Evolutionary conservation across 495 filamentous ascomycete genomes (phyloP).

Genomic region (Penicillium macrosclerotiorum): DNA sequence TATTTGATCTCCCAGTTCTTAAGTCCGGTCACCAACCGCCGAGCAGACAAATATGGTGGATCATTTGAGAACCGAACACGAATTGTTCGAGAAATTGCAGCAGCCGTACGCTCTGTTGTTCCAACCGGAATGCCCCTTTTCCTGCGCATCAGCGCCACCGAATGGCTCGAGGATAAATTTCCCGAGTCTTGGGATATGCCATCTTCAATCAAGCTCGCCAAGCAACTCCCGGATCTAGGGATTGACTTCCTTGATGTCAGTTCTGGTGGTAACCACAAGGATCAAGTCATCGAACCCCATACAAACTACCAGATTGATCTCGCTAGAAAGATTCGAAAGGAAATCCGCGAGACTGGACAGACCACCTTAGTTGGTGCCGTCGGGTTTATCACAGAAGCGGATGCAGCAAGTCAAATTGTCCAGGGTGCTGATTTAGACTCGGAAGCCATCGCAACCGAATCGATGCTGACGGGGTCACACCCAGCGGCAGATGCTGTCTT

Average conservation of each 20-base stretch:
- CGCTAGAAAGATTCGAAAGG: slow-evolving; percentile 57
- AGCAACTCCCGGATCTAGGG: slow-evolving; percentile 60
- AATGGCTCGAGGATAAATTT: slow-evolving; percentile 63
- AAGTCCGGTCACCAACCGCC: slow-evolving; percentile 43
- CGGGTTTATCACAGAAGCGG: slow-evolving; percentile 64
- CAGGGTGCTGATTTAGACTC: slow-evolving; percentile 52
- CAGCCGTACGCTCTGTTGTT: slow-evolving; percentile 54
- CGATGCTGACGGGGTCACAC: slow-evolving; percentile 26
- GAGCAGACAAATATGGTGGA: slow-evolving; percentile 55
- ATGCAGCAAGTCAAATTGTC: slow-evolving; percentile 56
- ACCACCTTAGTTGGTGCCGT: slow-evolving; percentile 67
- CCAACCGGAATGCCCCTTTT: slow-evolving; percentile 63
- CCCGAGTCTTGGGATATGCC: slow-evolving; percentile 62
- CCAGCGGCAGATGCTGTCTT: slow-evolving; percentile 64
- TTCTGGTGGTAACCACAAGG: slow-evolving; percentile 62
- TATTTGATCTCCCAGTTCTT: slow-evolving; percentile 60
- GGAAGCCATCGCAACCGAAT: slow-evolving; percentile 43
- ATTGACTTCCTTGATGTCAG: slow-evolving; percentile 77
- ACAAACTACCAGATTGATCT: slow-evolving; percentile 63
- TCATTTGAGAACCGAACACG: slow-evolving; percentile 55
- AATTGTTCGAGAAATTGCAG: slow-evolving; percentile 51
- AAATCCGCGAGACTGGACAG: slow-evolving; percentile 53
- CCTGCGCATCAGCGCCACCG: slow-evolving; percentile 66
- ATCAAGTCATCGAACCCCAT: slow-evolving; percentile 54
- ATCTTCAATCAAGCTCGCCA: slow-evolving; percentile 60